Evolutionary conservation across 192 early-diverging fungal genomes (phyloP).

Genomic region (Mortierella alpina): DNA sequence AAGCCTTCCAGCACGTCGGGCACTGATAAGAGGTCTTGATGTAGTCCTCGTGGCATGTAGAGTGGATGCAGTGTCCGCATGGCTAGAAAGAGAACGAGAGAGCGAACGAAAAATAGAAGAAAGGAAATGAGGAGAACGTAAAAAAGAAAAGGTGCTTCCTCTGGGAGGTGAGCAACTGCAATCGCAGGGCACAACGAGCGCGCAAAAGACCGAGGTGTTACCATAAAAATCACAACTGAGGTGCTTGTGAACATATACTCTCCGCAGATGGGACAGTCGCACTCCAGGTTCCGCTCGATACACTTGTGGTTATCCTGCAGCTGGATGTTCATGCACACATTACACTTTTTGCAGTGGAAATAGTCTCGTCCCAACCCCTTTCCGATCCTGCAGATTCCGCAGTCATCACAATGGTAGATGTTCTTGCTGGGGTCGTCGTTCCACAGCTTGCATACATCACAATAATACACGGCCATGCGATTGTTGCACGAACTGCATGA

Average conservation of each 20-base stretch:
- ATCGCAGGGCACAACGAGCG: background rate
- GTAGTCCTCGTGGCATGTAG: conserved; percentile 84
- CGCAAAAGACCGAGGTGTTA: conserved; percentile 20
- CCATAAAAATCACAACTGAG: conserved; percentile 85
- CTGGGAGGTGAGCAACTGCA: background rate
- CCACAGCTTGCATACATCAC: conserved; percentile 90
- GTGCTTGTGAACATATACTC: conserved; percentile 94
- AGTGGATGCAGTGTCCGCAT: conserved; percentile 94
- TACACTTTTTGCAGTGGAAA: conserved; percentile 93
- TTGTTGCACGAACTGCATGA: conserved; percentile 77
- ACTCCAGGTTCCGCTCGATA: conserved; percentile 90
- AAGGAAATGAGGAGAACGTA: background rate
- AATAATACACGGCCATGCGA: conserved; percentile 84
- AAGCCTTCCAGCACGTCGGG: conserved; percentile 92
- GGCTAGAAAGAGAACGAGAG: conserved; percentile 57
- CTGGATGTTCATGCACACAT: conserved; percentile 86
- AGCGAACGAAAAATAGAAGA: background rate
- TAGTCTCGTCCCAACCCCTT: conserved; percentile 82
- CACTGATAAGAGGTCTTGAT: conserved; percentile 94
- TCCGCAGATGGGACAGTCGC: conserved; percentile 96
- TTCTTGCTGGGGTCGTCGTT: conserved; percentile 84
- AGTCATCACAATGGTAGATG: conserved; percentile 95
- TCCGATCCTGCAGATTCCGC: conserved; percentile 93
- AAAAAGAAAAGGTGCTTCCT: background rate
- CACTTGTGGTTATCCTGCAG: conserved; percentile 86